A percentile compares a stretch with the other conserved stretches of the same genome.
These are phyloP conservation scores for Platismatia glauca DNA, from an alignment of 495 filamentous ascomycete genomes.

Conservation along the genomic window DNA sequence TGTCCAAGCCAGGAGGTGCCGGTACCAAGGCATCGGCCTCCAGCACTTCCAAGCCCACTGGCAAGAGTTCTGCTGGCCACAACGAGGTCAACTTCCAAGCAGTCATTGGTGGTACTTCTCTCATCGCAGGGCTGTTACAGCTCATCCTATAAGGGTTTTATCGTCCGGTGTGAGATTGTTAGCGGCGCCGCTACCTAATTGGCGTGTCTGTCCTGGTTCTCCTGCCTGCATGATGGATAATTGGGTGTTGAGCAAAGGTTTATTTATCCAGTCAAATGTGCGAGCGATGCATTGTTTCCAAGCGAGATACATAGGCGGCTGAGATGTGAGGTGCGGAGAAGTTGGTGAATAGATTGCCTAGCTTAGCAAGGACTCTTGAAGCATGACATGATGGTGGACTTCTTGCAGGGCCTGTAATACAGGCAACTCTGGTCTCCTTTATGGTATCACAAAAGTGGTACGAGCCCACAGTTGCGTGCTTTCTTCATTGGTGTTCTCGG, in stretches of 20 bases:
- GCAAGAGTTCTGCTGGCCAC: constrained; percentile 33
- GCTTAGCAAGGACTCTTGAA: constrained; percentile 15
- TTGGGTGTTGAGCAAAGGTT: constrained; percentile 16
- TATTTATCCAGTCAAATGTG: constrained; percentile 17
- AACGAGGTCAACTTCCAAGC: constrained; percentile 35
- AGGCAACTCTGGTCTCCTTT: constrained; percentile 1
- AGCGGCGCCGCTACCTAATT: background rate
- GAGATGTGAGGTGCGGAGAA: background rate
- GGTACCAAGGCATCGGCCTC: constrained; percentile 30
- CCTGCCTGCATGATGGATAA: constrained; percentile 16
- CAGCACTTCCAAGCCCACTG: constrained; percentile 29
- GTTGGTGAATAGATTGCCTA: constrained; percentile 17
- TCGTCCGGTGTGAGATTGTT: background rate
- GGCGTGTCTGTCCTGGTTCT: background rate
- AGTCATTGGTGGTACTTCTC: constrained; percentile 29
- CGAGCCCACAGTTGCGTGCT: constrained; percentile 6
- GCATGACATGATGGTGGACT: constrained; percentile 12
- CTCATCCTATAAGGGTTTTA: constrained; percentile 33
- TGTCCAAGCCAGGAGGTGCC: constrained; percentile 36
- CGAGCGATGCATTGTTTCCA: constrained; percentile 14
- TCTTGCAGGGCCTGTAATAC: constrained; percentile 3
- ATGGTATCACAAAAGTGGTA: constrained; percentile 11
- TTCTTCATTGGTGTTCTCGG: constrained; percentile 11
- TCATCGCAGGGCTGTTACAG: constrained; percentile 33
- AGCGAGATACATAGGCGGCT: constrained; percentile 8